These are phyloP conservation scores for Tillandsia fasciculata DNA, from an alignment of 176 grass and related monocot genomes.

Conservation along the genomic window DNA sequence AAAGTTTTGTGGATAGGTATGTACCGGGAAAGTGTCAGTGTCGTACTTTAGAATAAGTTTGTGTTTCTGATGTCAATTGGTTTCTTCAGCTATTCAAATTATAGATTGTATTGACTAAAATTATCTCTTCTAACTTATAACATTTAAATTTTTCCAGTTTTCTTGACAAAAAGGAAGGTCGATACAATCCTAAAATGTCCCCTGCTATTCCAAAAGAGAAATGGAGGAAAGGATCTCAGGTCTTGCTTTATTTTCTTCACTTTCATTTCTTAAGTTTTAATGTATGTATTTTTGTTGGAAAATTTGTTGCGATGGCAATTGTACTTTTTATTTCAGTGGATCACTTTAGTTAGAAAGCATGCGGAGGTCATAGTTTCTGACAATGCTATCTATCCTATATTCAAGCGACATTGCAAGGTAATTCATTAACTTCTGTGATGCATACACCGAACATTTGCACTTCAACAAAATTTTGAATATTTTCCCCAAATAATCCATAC, in stretches of 20 bases:
- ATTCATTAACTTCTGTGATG: not conserved
- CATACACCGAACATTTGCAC: not conserved
- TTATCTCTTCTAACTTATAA: conserved; percentile 14
- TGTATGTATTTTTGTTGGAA: conserved; percentile 2
- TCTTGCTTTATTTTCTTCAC: conserved; percentile 26
- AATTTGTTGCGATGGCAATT: conserved; percentile 15
- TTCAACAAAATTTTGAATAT: not conserved
- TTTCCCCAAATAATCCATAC: not conserved
- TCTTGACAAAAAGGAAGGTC: conserved; percentile 62
- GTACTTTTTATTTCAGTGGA: conserved; percentile 69
- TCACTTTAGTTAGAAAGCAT: conserved; percentile 68
- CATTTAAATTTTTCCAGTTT: conserved; percentile 45
- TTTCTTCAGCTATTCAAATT: conserved; percentile 5
- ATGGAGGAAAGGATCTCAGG: conserved; percentile 99
- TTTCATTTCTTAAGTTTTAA: conserved; percentile 9
- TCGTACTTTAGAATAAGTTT: conserved; percentile 5
- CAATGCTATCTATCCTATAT: conserved; percentile 56
- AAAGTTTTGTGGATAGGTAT: conserved; percentile 90
- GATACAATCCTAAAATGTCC: conserved; percentile 79
- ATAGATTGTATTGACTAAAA: not conserved
- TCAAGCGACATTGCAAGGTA: conserved; percentile 92
- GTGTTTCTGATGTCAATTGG: conserved; percentile 5
- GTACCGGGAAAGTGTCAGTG: conserved; percentile 9
- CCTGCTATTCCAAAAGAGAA: conserved; percentile 62
- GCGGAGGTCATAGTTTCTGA: conserved; percentile 58